Base-by-base conservation (phyloP, 345 rosid species). In the Citrus hindsii region DNA sequence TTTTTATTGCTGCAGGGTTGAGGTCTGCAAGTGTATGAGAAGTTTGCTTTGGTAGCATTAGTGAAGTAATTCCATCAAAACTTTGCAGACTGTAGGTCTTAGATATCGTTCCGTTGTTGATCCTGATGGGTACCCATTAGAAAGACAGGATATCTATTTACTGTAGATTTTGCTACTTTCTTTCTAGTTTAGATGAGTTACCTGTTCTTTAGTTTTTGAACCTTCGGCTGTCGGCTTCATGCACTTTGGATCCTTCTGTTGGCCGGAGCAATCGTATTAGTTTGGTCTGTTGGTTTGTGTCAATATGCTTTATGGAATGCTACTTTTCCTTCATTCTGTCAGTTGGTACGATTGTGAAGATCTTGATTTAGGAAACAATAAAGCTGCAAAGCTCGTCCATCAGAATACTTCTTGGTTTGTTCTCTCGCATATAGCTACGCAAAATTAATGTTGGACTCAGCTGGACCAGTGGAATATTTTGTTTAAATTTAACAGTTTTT, bases 381-480 rank as follows among this genome's bases (percentile, higher is more conserved):
- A 90, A 82, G 89, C 88, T 73, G 68, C 55, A 82, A 80, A 79
- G 91, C 85, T 87, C 83, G 67, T 84, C 78, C 80, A 67, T 85
- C 84, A 61, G 77, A 82, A 85, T 62, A 61, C 51, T 70, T 76
- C 74, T 28, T 73, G 85, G 77, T 80, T 81, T 68, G 28, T 81
- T 78, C 58, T 77, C 79, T 22, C 71, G 72, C 67, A 64, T 77
- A 69, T 79, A 67, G 58, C 72, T 59, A 14, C 73, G 53, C 80
- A 85, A 77, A 79, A 82, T 74, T 85, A 78, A 82, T 82, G 84
- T 65, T 83, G 81, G 82, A 82, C 74, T 79, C 74, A 80, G 80
- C 85, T 79, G 71, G 83, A 77, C 81, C 84, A 83, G 83, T 75
- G 69, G 80, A 67, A 64, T 61, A 42, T 67, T 63, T 79, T 59